Base-by-base conservation (phyloP, 2,329 filamentous ascomycete genomes). In the Sclerotinia glacialis region DNA sequence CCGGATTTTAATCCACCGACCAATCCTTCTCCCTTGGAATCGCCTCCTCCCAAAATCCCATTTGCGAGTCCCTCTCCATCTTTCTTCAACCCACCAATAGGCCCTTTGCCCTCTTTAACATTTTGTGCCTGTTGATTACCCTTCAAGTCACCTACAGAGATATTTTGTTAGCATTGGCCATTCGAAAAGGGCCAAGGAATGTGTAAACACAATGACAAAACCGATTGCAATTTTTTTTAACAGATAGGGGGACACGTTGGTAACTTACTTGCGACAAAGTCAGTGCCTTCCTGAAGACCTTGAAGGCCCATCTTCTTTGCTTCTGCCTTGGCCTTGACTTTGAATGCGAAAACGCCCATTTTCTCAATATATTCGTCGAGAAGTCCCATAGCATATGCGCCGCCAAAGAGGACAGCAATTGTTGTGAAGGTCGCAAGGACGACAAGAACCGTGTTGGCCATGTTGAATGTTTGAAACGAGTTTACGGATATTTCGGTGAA, bases 251-350 rank as follows among this genome's bases (percentile, higher is more conserved):
- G 21, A 26, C 26, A 34, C 9, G 21, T 16, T 31, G 8, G 21
- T 42, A 71, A 71, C 74, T 72, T 66, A 79, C 78, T 73, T 65
- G 74, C 75, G 4, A 77, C 56, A 67, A 79, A 79, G 69, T 79
- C 78, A 67, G 79, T 69, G 23, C 78, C 78, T 59, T 78, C 77
- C 67, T 78, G 76, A 70, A 78, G 54, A 1, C 79, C 79, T 69
- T 79, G 69, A 11, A 77, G 76, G 69, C 79, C 72, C 69, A 79
- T 70, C 65, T 77, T 77, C 70, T 79, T 78, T 50, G 76, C 74
- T 70, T 80, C 78, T 9, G 78, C 78, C 70, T 78, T 75, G 0
- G 77, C 79, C 72, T 80, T 77, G 42, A 78, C 77, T 72, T 80
- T 79, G 72, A 80, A 78, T 61, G 78, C 68, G 64, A 76, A 75